phyloP scores from a whole-genome alignment of 495 filamentous ascomycete species.

The Letharia lupina region DNA sequence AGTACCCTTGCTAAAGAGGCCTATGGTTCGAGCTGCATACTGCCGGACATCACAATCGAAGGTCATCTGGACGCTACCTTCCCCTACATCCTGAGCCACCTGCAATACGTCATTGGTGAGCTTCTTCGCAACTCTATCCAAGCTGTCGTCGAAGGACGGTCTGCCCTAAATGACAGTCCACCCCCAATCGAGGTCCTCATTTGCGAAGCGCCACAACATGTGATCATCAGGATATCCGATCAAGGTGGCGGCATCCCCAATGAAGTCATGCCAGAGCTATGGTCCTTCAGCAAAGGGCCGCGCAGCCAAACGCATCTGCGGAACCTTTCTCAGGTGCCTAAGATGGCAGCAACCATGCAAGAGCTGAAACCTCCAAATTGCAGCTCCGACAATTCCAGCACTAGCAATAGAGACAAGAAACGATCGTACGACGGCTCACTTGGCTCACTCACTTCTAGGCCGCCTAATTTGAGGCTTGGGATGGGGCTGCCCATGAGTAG shows the following conservation, averaged over 20 bases:
- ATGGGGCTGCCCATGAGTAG: slow-evolving; percentile 91
- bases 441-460: slow-evolving; percentile 65
- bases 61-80: slow-evolving; percentile 87
- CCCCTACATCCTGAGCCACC: slow-evolving; percentile 89
- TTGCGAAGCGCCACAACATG: slow-evolving; percentile 89
- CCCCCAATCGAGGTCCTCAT: slow-evolving; percentile 89
- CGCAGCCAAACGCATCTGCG: slow-evolving; percentile 61
- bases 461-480: slow-evolving; percentile 80
- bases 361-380: slow-evolving; percentile 47
- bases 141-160: slow-evolving; percentile 68
- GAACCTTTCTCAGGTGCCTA: slow-evolving; percentile 80
- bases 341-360: slow-evolving; percentile 90
- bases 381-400: slow-evolving; percentile 24
- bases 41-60: slow-evolving; percentile 77
- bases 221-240: slow-evolving; percentile 93
- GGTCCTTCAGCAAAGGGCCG: slow-evolving; percentile 92
- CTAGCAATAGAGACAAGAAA: slow-evolving; percentile 31
- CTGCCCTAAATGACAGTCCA: slow-evolving; percentile 36
- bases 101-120: slow-evolving; percentile 96
- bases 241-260: slow-evolving; percentile 85
- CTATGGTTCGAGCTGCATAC: slow-evolving; percentile 55
- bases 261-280: slow-evolving; percentile 79
- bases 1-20: slow-evolving; percentile 60
- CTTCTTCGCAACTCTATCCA: slow-evolving; percentile 92
- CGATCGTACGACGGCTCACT: slow-evolving; percentile 54